Evolutionary conservation across 305 asterid species (phyloP), one percentile per base, ranked within the genome.

Genomic region (Rubia tinctorum): DNA sequence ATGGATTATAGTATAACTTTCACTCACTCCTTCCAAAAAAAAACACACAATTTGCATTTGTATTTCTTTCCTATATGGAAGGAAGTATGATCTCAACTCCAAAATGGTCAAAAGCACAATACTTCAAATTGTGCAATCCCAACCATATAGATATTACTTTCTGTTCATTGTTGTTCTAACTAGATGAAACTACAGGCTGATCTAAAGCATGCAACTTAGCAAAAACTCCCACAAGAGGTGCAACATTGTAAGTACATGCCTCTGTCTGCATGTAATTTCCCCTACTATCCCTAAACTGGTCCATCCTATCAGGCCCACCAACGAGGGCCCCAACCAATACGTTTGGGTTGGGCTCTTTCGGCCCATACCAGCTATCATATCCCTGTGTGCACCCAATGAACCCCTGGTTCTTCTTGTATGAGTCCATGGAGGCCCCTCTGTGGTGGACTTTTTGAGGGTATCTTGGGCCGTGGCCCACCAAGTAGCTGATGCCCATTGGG

Each of bases 171-270:
- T 71, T 69, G 7, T 71, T 59, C 68, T 79, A 79, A 71, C 73
- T 75, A 59, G 79, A 79, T 58, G 77, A 66, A 75, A 75, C 73
- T 59, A 71, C 39, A 11, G 43, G 30, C 30, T 34, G 64, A 53
- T 45, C 68, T 18, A 74, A 10, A 4, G 84, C 77, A 43, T 82
- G 73, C 55, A 94, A 23, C 58, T 79, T 86, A 18, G 98, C 98
- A 63, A 94, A 90, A 77, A 87, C 86, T 25, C 98, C 98, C 6
- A 90, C 91, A 47, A 94, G 76, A 0, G 98, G 97, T 0, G 98
- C 97, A 0, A 95, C 85, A 65, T 89, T 94, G n/a, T 90, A 91
- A 2, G 96, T 89, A 73, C 99, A 94, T 56, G 97, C 97, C 79
- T 94, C 97, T 2, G 99, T 90, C 71, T 94, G 99, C 86, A 86